Conservation (phyloP, 2,329 filamentous ascomycete species). For the Talaromyces sp. region DNA sequence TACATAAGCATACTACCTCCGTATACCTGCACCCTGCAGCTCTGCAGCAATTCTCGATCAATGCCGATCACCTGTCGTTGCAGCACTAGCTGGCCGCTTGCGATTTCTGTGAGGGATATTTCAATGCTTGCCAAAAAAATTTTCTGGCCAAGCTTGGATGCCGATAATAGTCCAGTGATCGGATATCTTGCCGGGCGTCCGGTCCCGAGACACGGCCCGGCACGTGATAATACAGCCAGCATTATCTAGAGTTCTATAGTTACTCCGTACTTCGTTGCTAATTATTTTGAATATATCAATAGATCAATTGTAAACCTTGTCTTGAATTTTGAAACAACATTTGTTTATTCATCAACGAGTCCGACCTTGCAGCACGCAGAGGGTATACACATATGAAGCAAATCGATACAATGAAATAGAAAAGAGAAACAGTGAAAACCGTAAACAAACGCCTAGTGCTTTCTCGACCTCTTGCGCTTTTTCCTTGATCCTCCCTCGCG, state of each 20-base stretch:
- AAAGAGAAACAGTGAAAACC: not conserved
- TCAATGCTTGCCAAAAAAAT: not conserved
- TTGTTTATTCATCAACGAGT: not conserved
- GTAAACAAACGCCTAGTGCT: conserved; percentile 23
- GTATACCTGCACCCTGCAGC: not conserved
- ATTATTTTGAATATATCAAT: too few species aligned
- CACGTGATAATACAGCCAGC: not conserved
- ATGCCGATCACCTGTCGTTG: not conserved
- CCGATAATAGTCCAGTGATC: not conserved
- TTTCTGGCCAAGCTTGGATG: not conserved
- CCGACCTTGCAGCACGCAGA: not conserved
- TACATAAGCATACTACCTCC: not conserved
- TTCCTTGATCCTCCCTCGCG: conserved; percentile 33
- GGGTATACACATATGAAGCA: not conserved
- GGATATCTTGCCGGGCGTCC: not conserved
- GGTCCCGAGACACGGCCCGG: not conserved
- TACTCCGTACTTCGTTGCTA: too few species aligned
- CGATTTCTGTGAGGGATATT: not conserved
- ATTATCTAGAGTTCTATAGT: not conserved
- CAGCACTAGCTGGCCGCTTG: not conserved
- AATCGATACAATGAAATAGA: not conserved
- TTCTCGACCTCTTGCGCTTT: conserved; percentile 43
- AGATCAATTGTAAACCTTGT: too few species aligned
- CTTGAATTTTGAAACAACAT: not conserved
- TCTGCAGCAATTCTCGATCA: not conserved